These are phyloP conservation scores for Suhomyces choctaworum DNA, from an alignment of 1,139 yeast species.

Conservation along the genomic window DNA sequence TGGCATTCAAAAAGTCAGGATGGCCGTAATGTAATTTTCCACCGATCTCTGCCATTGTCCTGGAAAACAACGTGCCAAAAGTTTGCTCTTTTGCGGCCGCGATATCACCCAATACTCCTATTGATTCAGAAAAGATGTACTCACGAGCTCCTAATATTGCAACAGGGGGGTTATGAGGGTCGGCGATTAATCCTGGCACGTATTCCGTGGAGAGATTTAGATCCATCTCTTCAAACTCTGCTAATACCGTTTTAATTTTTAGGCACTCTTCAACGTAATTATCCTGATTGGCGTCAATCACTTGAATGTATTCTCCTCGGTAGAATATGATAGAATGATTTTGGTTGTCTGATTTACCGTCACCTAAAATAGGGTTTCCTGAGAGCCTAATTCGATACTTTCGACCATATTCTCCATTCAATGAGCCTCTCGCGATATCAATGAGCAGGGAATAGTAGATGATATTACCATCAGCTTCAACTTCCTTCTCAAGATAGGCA, in stretches of 20 bases:
- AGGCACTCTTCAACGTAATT: constrained; percentile 57
- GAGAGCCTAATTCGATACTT: constrained; percentile 49
- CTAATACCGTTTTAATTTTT: constrained; percentile 50
- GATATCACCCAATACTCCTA: constrained; percentile 84
- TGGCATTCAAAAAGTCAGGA: constrained; percentile 82
- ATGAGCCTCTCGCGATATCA: constrained; percentile 47
- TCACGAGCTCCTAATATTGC: constrained; percentile 90
- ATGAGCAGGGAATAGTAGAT: constrained; percentile 38
- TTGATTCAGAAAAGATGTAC: constrained; percentile 81
- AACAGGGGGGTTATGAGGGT: constrained; percentile 54
- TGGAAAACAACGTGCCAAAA: constrained; percentile 84
- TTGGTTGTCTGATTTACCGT: constrained; percentile 59
- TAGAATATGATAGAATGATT: constrained; percentile 51
- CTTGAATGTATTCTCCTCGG: constrained; percentile 55
- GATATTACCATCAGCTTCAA: constrained; percentile 26
- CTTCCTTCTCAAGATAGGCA: constrained; percentile 52
- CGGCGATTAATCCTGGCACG: constrained; percentile 13
- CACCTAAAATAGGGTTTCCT: constrained; percentile 57
- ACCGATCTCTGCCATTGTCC: constrained; percentile 83
- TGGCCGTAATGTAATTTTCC: constrained; percentile 91
- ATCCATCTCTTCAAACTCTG: constrained; percentile 48
- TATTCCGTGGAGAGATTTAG: neutral
- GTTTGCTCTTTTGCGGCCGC: constrained; percentile 96
- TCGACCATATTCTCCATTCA: constrained; percentile 42
- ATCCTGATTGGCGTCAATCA: constrained; percentile 59